Base-by-base conservation (phyloP, 768 basidiomycete species). In the Tulasnella calospora region DNA sequence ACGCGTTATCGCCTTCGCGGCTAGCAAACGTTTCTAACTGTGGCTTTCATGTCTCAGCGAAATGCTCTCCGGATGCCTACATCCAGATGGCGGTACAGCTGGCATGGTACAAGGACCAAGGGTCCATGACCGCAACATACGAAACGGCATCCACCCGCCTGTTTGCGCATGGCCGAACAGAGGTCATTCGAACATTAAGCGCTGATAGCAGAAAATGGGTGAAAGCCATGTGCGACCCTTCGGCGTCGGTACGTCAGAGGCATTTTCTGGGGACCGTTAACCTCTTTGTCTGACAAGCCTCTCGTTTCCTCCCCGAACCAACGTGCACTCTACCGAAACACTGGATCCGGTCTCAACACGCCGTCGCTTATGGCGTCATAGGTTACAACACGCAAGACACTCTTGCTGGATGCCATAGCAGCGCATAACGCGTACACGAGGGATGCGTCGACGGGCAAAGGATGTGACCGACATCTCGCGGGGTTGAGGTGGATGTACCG, bases 51-150 rank as follows among this genome's bases (percentile, higher is more conserved):
- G 41, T 36, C n/a, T n/a, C 75, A 92, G 90, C 87, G 70, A 86
- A 87, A 55, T 83, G 88, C 27, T 85, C 89, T 5, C 90, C 96
- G 0, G 96, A 98, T 82, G 93, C 93, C 0, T 98, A 89, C 84
- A 88, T 97, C 72, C 96, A 98, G 83, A 92, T 97, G 89, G 93
- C 90, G 0, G 87, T 98, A 27, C 96, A 98, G 83, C 88, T 98
- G 13, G 96, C 95, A 4, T 98, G 93, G 91, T 94, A 92, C 85
- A 89, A 89, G 83, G 89, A 90, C 30, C 92, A 91, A 70, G 90
- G 90, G 15, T 85, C 87, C 78, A 92, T 94, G 81, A 94, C 94
- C 4, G 94, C 96, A 1, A 95, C 94, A 9, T 98, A 98, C 83
- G 96, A 98, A 84, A 98, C 96, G 0, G 94, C 92, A 0, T 88